Evolutionary conservation across 352 stramenopile species (phyloP).

Genomic region (Phytophthora agathidicida): DNA sequence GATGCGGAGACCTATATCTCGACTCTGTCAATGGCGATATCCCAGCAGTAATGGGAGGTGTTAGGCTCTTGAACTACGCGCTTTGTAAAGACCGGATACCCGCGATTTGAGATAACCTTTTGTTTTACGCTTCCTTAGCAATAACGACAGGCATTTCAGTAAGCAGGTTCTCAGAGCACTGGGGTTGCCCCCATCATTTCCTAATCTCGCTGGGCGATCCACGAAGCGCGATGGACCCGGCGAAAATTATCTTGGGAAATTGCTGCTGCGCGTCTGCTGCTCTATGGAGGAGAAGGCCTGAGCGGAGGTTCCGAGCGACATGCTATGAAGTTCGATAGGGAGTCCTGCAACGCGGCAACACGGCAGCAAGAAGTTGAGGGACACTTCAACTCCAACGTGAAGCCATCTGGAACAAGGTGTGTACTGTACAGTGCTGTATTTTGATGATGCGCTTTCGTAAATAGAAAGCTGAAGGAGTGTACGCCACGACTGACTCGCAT

Average conservation of each 20-base stretch:
- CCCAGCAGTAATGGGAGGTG: conserved; percentile 12
- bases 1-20: conserved; percentile 12
- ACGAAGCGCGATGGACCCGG: conserved; percentile 20
- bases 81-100: neutral
- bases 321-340: conserved; percentile 12
- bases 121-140: neutral
- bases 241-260: conserved; percentile 27
- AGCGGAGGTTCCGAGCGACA: neutral
- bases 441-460: too few relatives aligned
- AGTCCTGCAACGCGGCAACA: conserved; percentile 11
- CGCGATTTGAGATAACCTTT: conserved; percentile 5
- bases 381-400: conserved; percentile 24
- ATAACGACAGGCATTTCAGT: too few relatives aligned
- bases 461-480: conserved; percentile 1
- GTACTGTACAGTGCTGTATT: too few relatives aligned
- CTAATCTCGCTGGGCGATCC: conserved; percentile 3
- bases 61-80: neutral
- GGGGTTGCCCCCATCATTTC: conserved; percentile 8
- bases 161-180: conserved; percentile 7
- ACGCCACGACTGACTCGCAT: too few relatives aligned
- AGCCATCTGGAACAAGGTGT: conserved; percentile 28
- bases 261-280: conserved; percentile 21
- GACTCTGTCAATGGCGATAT: conserved; percentile 14
- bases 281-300: neutral
- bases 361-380: conserved; percentile 10